A percentile compares a stretch with the other conserved stretches of the same genome.
Conservation (phyloP, 192 early-diverging fungal species). For the Rhizophagus sp. region DNA sequence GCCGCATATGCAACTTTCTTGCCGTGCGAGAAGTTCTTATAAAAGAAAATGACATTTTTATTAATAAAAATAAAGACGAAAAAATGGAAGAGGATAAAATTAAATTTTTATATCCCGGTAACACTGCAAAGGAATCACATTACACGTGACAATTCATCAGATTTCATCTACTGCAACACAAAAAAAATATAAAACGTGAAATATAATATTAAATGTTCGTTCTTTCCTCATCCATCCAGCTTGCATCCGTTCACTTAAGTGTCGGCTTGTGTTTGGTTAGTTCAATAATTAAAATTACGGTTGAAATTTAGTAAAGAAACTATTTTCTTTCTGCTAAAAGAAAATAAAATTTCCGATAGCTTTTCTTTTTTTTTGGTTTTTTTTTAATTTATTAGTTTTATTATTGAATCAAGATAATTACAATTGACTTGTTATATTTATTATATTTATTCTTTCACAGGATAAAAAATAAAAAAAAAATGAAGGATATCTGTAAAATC, state of each 20-base stretch:
- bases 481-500: constrained; percentile 93
- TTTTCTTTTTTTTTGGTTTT: too few species aligned
- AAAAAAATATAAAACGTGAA: neutral
- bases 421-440: neutral
- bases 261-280: constrained; percentile 6
- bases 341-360: neutral
- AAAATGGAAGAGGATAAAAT: neutral
- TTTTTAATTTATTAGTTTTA: neutral
- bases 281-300: neutral
- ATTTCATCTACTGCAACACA: too few species aligned
- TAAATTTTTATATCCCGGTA: neutral
- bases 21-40: neutral
- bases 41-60: constrained; percentile 6
- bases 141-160: neutral
- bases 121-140: neutral
- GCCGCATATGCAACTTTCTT: neutral
- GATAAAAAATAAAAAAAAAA: constrained; percentile 37
- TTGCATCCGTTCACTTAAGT: constrained; percentile 9
- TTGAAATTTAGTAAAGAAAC: neutral
- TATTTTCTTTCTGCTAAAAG: neutral
- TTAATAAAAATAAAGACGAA: neutral
- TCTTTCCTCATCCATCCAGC: neutral
- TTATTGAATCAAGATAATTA: neutral
- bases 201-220: neutral
- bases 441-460: neutral